A percentile compares a stretch with the other conserved stretches of the same genome.
Conservation (phyloP, 768 basidiomycete species). For the Boletus reticuloceps region DNA sequence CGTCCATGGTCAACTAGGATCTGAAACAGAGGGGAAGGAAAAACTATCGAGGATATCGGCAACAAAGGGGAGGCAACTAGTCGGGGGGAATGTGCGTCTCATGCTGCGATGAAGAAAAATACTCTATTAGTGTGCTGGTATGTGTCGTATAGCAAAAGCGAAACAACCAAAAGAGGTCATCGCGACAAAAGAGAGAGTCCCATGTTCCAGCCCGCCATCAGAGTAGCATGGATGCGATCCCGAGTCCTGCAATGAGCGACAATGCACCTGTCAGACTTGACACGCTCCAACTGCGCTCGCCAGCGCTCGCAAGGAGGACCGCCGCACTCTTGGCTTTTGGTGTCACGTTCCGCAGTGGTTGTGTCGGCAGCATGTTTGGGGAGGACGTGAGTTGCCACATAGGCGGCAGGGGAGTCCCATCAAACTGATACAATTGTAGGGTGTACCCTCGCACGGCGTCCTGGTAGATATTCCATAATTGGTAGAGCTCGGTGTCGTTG, state of each 20-base stretch:
- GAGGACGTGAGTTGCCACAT: slow-evolving; percentile 61
- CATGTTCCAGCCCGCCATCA: slow-evolving; percentile 7
- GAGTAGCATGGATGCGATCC: slow-evolving; percentile 23
- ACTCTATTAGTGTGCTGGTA: slow-evolving; percentile 24
- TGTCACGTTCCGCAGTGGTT: slow-evolving; percentile 55
- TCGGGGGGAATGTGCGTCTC: background rate
- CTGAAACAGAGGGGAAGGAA: background rate
- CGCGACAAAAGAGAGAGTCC: background rate
- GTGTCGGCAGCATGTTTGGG: slow-evolving; percentile 87
- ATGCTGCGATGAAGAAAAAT: slow-evolving; percentile 4
- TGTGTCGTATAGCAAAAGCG: slow-evolving; percentile 11
- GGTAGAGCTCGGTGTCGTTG: slow-evolving; percentile 69
- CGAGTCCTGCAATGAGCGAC: slow-evolving; percentile 18
- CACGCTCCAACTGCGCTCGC: slow-evolving; percentile 22
- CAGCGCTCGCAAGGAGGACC: slow-evolving; percentile 21
- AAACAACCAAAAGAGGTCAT: background rate
- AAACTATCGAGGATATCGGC: background rate
- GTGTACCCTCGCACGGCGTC: slow-evolving; percentile 63
- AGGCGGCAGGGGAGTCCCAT: slow-evolving; percentile 75
- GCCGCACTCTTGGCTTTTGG: slow-evolving; percentile 6
- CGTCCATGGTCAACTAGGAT: slow-evolving; percentile 21
- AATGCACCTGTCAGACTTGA: slow-evolving; percentile 10
- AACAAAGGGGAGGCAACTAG: background rate
- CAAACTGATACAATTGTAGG: slow-evolving; percentile 75
- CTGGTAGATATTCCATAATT: slow-evolving; percentile 66